A percentile compares a stretch with the other conserved stretches of the same genome.
Evolutionary conservation across 306 rosid genomes (phyloP).

Genomic region (Clitoria ternatea): DNA sequence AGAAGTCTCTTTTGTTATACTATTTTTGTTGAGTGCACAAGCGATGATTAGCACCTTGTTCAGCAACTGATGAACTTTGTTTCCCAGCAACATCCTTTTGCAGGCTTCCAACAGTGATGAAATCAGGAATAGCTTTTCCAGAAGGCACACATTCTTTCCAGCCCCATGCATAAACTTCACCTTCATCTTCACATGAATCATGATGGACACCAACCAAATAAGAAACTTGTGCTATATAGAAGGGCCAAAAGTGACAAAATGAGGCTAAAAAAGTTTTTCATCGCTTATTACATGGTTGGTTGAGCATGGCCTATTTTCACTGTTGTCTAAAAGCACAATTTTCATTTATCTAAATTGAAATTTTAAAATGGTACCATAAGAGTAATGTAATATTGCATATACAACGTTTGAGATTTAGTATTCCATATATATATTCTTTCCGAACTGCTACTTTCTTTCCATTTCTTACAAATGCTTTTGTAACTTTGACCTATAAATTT

Average conservation of each 20-base stretch:
- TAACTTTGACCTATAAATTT: background rate
- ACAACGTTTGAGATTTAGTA: background rate
- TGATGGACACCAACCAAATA: too few relatives aligned
- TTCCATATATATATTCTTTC: background rate
- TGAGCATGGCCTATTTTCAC: background rate
- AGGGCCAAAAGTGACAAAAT: background rate
- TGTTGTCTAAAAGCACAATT: background rate
- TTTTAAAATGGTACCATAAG: background rate
- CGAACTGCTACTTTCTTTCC: background rate
- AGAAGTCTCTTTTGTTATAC: slow-evolving; percentile 15
- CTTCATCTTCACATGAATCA: slow-evolving; percentile 47
- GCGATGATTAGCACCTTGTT: slow-evolving; percentile 49
- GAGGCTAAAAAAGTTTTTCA: background rate
- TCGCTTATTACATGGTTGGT: background rate
- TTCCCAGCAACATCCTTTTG: slow-evolving; percentile 52
- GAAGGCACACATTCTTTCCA: slow-evolving; percentile 96
- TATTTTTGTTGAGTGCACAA: slow-evolving; percentile 4
- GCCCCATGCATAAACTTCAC: slow-evolving; percentile 86
- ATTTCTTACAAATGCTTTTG: background rate
- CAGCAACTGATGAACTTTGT: slow-evolving; percentile 43
- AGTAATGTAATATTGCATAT: too few relatives aligned
- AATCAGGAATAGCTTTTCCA: slow-evolving; percentile 53
- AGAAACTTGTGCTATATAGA: background rate
- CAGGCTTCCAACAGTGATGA: slow-evolving; percentile 37
- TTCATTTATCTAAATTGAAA: background rate